Evolutionary conservation across 805 yeast species (phyloP), one percentile per base, ranked within the genome.

Genomic region (Candida silvatica): DNA sequence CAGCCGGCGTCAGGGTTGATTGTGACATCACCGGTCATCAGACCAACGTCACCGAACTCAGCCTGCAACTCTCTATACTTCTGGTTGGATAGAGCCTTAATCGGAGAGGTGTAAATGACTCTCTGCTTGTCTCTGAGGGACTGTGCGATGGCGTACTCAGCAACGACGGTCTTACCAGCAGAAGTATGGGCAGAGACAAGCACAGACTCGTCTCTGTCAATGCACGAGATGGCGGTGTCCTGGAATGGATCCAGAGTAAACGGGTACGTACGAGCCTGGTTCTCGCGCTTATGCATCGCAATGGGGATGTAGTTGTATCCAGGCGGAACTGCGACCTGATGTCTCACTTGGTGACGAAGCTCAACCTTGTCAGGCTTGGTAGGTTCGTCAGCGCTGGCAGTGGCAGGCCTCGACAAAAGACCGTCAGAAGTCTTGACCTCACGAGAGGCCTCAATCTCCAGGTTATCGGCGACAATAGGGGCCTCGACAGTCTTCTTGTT

Each of bases 121-220:
- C 97, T 74, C 59, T 88, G 96, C 51, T 87, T 87, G 34, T 81
- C 86, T 43, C 92, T 66, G 41, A 88, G 62, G n/a, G 95, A 82
- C 59, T 86, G 96, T 1, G 97, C 97, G 58, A 88, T 88, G 19
- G 97, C 96, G 51, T 88, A 88, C 56, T 88, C 97, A 1, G 97
- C 97, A 28, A 88, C 97, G 31, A 88, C 97, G 0, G 97, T 88
- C 54, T 88, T 88, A 64, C 97, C 97, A 8, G 97, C 97, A 34
- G 96, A 87, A 0, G 97, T 88, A 51, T 87, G 97, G 7, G 99
- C 99, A 23, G 97, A 87, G 4, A 92, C 98, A 47, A 92, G 67
- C 17, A 92, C 99, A 2, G 95, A 81, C 61, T 90, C 97, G 47
- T 78, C 74, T 53, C 97, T 71, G 57, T 92, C 97, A 44, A 92